Base-by-base conservation (phyloP, 2,329 filamentous ascomycete species). In the Fusarium hostae region DNA sequence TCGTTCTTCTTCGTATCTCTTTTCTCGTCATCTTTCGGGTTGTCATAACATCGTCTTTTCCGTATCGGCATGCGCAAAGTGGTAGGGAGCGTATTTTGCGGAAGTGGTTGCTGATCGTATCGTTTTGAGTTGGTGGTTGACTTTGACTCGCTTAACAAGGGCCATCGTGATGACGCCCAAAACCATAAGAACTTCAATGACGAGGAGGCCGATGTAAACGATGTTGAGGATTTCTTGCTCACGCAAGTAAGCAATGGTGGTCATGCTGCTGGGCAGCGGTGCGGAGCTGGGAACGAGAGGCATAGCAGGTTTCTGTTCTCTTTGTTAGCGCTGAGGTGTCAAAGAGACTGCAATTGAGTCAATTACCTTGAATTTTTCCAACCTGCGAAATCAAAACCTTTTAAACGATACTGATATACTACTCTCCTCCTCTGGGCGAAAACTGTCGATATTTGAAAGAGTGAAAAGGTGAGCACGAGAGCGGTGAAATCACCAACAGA, bases 141-240 rank as follows among this genome's bases (percentile, higher is more conserved):
- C 51, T 58, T 66, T 73, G 20, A 79, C 66, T 56, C 76, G 66
- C 66, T 79, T 79, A 24, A 79, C 62, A 41, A 79, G 68, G 57
- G 76, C 76, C 59, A 78, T 77, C 11, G 79, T 70, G 28, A 78
- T 79, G 16, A 85, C 82, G 13, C 80, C 79, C 34, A 84, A 63
- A 6, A 86, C 81, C 79, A 86, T 82, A 45, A 84, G 63, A 22
- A 83, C 81, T 69, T 86, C 83, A 39, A 86, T 72, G 22, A 80
- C 80, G 43, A 86, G 75, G n/a, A 86, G 80, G 43, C 82, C 81
- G 51, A 86, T 80, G 83, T 85, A 86, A 51, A 86, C 73, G 37
- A 80, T 78, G 78, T 86, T 85, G 50, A 86, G 77, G 37, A 86
- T 79, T 55, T 76, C 66, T 71, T 79, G 52, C 77, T 75, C 68